A percentile compares a stretch with the other conserved stretches of the same genome.
phyloP scores from a whole-genome alignment of 2,329 filamentous ascomycete species.

The Phaeosphaeria sp. region DNA sequence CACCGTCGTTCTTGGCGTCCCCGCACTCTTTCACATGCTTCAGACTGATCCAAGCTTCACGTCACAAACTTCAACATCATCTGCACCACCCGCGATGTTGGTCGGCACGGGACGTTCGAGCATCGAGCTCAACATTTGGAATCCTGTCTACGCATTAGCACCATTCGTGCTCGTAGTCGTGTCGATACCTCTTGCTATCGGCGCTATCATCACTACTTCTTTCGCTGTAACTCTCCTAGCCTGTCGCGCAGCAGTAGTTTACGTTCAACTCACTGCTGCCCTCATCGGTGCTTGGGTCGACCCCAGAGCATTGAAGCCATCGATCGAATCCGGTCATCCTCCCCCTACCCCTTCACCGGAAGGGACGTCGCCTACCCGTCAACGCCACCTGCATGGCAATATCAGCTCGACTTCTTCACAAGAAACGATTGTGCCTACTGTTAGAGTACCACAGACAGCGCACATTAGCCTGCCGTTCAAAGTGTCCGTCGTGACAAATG shows the following conservation, averaged over 20 bases:
- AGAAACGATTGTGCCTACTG: constrained; percentile 20
- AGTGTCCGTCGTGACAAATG: constrained; percentile 41
- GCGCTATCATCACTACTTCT: constrained; percentile 49
- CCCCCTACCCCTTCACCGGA: constrained; percentile 17
- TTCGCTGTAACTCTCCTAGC: constrained; percentile 48
- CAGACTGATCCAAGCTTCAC: constrained; percentile 4
- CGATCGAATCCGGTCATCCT: constrained; percentile 13
- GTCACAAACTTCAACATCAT: neutral
- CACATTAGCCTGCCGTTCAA: constrained; percentile 45
- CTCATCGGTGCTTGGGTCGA: constrained; percentile 48
- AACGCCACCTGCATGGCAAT: constrained; percentile 33
- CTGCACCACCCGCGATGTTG: constrained; percentile 12
- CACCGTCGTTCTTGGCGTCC: constrained; percentile 15
- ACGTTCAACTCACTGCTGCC: constrained; percentile 51
- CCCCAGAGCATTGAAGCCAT: constrained; percentile 14
- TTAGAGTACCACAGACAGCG: constrained; percentile 22
- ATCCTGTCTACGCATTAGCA: constrained; percentile 42
- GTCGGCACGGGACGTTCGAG: constrained; percentile 18
- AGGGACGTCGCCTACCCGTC: constrained; percentile 31
- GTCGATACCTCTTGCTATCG: constrained; percentile 49
- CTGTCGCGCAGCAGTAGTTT: constrained; percentile 50
- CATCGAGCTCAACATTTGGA: constrained; percentile 30
- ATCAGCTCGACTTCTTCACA: constrained; percentile 31
- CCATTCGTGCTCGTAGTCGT: constrained; percentile 46
- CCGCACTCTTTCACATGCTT: constrained; percentile 28